Evolutionary conservation across 2,329 filamentous ascomycete genomes (phyloP), one percentile per base, ranked within the genome.

Genomic region (Didymella glomerata): DNA sequence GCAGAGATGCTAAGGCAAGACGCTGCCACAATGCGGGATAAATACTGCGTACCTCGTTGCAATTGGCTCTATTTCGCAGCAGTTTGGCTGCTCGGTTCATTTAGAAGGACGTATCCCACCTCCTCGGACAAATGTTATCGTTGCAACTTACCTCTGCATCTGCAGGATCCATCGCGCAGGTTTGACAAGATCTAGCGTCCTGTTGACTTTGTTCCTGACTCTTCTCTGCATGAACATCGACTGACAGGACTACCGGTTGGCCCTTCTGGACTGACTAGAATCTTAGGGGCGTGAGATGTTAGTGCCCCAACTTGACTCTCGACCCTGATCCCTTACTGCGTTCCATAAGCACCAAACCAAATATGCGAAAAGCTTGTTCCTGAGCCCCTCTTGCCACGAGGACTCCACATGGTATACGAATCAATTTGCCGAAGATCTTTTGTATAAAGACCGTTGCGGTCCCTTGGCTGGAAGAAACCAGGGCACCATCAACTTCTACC

Each of bases 371-470:
- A 44, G 32, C 60, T 65, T 22, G 36, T 40, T 41, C 27, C 8
- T 22, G 36, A 16, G 45, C 9, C 42, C 40, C 44, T 49, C 24
- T 32, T 53, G 45, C 50, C 55, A 45, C 45, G 24, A 32, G 30
- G n/a, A 42, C 28, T 47, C 47, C 48, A 46, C 47, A 51, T 47
- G 41, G 34, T 11, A 18, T 9, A 20, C 24, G 16, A 18, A 8
- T 4, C 30, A 2, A n/a, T 38, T 16, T 51, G 20, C 48, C 25
- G 27, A 42, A 30, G 7, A 7, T 22, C 45, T 24, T 3, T 28
- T 49, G 27, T 57, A 57, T 61, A 58, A 48, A 45, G 42, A n/a
- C n/a, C 38, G 13, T 36, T 45, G 24, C 18, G 22, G 4, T 25
- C 16, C 30, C 16, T 25, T n/a, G 11, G 11, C 44, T 22, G 13